A percentile compares a stretch with the other conserved stretches of the same genome.
These are phyloP conservation scores for Phalaenopsis hybrid DNA, from an alignment of 116 monocot genomes.

Conservation along the genomic window DNA sequence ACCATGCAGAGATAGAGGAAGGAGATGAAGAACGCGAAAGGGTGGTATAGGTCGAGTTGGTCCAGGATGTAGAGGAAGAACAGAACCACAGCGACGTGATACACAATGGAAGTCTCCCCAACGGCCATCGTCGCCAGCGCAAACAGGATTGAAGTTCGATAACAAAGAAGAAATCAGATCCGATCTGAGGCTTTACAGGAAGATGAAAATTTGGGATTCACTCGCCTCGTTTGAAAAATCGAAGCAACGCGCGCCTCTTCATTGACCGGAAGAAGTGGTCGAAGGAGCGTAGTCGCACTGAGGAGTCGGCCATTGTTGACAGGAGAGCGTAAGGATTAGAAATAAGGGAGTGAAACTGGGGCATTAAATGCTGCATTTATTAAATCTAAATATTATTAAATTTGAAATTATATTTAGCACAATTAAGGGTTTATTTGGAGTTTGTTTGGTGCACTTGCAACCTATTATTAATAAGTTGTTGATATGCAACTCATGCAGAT, in stretches of 20 bases:
- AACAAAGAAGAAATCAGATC: background rate
- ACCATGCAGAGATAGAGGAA: slow-evolving; percentile 53
- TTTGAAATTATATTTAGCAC: too few relatives aligned
- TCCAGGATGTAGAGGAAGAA: slow-evolving; percentile 23
- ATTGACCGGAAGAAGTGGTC: background rate
- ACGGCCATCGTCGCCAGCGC: slow-evolving; percentile 19
- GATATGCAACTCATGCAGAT: too few relatives aligned
- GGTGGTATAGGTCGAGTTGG: slow-evolving; percentile 26
- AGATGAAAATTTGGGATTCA: background rate
- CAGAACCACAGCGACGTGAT: slow-evolving; percentile 45
- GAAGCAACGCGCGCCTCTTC: background rate
- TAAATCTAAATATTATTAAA: too few relatives aligned
- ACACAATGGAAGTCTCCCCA: slow-evolving; percentile 35
- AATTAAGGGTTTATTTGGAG: too few relatives aligned
- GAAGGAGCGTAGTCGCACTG: background rate
- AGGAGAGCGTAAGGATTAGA: too few relatives aligned
- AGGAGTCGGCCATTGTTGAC: too few relatives aligned
- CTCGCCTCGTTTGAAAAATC: background rate
- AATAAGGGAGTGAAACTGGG: too few relatives aligned
- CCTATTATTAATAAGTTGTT: too few relatives aligned
- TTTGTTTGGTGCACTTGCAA: too few relatives aligned
- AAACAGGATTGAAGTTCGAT: background rate
- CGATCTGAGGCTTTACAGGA: background rate
- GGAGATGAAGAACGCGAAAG: slow-evolving; percentile 36
- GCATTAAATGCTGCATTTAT: too few relatives aligned